Evolutionary conservation across 2,329 filamentous ascomycete species (phyloP), one percentile per base, ranked within the genome.

Genomic region (Fusarium burgessii): DNA sequence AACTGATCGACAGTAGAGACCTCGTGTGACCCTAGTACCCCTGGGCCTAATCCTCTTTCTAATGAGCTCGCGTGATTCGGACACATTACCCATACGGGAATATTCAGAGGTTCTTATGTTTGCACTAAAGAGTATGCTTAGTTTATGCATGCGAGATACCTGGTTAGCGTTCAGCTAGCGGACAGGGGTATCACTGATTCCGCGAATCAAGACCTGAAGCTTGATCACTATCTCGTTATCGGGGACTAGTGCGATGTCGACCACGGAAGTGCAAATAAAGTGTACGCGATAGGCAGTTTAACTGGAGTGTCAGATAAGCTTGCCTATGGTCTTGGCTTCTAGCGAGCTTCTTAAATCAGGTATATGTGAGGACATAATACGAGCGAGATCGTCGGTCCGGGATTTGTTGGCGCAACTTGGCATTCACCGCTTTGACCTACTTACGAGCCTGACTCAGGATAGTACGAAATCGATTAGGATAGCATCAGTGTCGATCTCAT

Each of bases 41-140:
- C 63, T 67, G 38, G 18, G 7, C 29, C 57, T 62, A 46, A 41
- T 25, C 20, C 27, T 32, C 43, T 62, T 29, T 14, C 38, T 41
- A 36, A 46, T 35, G 13, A 27, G 17, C 32, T 67, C 64, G 63
- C 57, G 64, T 67, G 63, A 62, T 67, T 68, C 64, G 64, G 64
- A 20, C 47, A 29, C 43, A 68, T 57, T 68, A 29, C 64, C 63
- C n/a, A 56, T 68, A 50, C 43, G 43, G 64, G 64, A 67, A 67
- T 46, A 46, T 68, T 15, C 46, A 15, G 38, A 67, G 64, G 64
- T 56, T 46, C 64, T 68, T 67, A 68, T 67, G 64, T 67, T 43
- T 55, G 38, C 32, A 57, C 63, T 68, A 67, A n/a, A 36, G 38
- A 50, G 43, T 68, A 67, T 67, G 64, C 64, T 67, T 67, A 43